Percentiles rank a stretch among this genome's conserved stretches.
phyloP scores from a whole-genome alignment of 306 rosid genomes.

The Argentina anserina region DNA sequence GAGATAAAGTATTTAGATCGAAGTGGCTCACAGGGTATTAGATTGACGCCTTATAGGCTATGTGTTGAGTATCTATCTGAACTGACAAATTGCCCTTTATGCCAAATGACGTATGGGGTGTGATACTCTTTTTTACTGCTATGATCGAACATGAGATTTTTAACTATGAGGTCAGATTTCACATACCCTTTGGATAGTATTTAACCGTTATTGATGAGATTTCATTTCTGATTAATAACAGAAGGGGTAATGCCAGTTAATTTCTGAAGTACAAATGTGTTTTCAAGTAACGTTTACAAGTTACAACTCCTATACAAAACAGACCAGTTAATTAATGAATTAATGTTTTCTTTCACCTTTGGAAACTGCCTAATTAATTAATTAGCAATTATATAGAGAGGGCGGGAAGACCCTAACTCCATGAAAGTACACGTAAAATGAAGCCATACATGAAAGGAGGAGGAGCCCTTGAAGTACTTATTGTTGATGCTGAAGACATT shows the following conservation, averaged over 20 bases:
- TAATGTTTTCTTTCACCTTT: background rate
- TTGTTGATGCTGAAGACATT: conserved; percentile 70
- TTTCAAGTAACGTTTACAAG: background rate
- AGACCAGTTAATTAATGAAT: background rate
- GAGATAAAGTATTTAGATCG: background rate
- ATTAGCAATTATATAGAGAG: background rate
- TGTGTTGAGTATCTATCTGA: too few species aligned
- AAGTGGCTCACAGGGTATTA: background rate
- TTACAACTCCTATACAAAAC: background rate
- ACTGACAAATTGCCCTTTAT: too few species aligned
- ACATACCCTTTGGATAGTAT: too few species aligned
- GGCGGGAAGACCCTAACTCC: background rate
- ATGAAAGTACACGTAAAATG: conserved; percentile 8
- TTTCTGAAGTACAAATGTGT: background rate
- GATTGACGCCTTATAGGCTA: too few species aligned
- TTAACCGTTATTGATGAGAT: background rate
- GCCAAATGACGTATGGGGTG: too few species aligned
- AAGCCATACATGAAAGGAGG: conserved; percentile 38
- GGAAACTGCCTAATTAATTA: conserved; percentile 13
- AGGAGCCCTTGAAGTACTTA: conserved; percentile 67
- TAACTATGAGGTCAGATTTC: too few species aligned
- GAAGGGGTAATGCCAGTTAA: background rate
- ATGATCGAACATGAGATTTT: too few species aligned
- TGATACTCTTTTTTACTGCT: too few species aligned
- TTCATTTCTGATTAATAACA: too few species aligned